Evolutionary conservation across 768 basidiomycete species (phyloP), one percentile per base, ranked within the genome.

Genomic region (Agaricus blazei): DNA sequence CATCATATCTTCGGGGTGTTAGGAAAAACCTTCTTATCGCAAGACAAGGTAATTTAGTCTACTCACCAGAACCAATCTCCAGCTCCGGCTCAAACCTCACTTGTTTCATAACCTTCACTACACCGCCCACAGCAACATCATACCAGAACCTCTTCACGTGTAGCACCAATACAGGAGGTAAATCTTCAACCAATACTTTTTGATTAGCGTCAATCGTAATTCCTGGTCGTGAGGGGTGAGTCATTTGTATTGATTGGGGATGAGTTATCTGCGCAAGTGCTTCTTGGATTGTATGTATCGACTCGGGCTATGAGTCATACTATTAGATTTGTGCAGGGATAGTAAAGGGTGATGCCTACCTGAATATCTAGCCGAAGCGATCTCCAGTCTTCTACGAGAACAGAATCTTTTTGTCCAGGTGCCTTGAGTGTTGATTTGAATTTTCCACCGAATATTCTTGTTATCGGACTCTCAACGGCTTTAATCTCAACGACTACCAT

Each of bases 81-180:
- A 99, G 67, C 67, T 90, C 89, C 1, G 87, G 78, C 24, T 80
- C 79, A 72, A 93, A 95, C 26, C 75, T 72, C 1, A 98, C 80
- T 55, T 84, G 83, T 71, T 97, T 98, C 50, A 80, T 82, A 40
- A 88, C 82, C 72, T 99, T 99, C 48, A 89, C 87, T 2, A 92
- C 91, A 27, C 87, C 90, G 11, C 81, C 81, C 0, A 82, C 82
- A 12, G 70, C 73, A 3, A 81, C 79, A 63, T 95, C 94, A 65
- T 94, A 98, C 49, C 84, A 75, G 74, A 98, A 98, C 40, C 95
- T 73, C 70, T 98, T 97, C 65, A 97, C 76, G 64, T 97, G 94
- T 15, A 97, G 74, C 27, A 96, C 83, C 47, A 98, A 75, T 9
- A 96, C 81, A 0, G 86, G 85, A 2, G 95, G 95, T 8, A 94